phyloP scores from a whole-genome alignment of 176 grass and related monocot genomes.

The Puya raimondii region DNA sequence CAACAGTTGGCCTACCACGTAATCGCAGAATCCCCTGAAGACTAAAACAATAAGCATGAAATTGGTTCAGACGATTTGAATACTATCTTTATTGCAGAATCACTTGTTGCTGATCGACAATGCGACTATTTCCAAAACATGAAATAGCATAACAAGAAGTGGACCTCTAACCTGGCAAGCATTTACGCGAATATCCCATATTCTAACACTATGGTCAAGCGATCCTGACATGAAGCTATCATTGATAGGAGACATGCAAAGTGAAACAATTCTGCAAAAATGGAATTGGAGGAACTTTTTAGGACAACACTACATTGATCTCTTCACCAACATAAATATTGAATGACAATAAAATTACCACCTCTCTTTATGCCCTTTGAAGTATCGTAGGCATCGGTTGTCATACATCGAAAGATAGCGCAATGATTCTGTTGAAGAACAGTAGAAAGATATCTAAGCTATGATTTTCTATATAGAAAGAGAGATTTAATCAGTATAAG shows the following conservation, averaged over 20 bases:
- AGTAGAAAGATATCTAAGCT: not conserved
- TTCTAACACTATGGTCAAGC: constrained; percentile 88
- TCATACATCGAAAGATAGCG: constrained; percentile 89
- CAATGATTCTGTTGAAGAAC: constrained; percentile 49
- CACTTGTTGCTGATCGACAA: constrained; percentile 4
- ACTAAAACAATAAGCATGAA: constrained; percentile 29
- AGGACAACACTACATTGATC: constrained; percentile 11
- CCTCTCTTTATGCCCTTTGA: constrained; percentile 98
- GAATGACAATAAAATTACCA: constrained; percentile 3
- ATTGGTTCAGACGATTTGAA: constrained; percentile 18
- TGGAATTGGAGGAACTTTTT: constrained; percentile 8
- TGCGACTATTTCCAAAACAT: not conserved
- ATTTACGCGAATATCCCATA: constrained; percentile 99
- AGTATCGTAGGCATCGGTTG: constrained; percentile 93
- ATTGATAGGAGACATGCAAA: constrained; percentile 89
- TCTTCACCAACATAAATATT: not conserved
- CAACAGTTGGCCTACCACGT: constrained; percentile 91
- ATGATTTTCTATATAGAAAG: not conserved
- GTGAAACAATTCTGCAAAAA: constrained; percentile 63
- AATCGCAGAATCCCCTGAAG: constrained; percentile 74
- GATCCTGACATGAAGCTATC: constrained; percentile 99
- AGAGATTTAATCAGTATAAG: not conserved
- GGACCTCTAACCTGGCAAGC: constrained; percentile 75
- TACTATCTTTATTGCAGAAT: constrained; percentile 20
- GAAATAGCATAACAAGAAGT: constrained; percentile 12